A percentile compares a stretch with the other conserved stretches of the same genome.
Evolutionary conservation across 345 rosid species (phyloP).

Genomic region (Firmiana major): DNA sequence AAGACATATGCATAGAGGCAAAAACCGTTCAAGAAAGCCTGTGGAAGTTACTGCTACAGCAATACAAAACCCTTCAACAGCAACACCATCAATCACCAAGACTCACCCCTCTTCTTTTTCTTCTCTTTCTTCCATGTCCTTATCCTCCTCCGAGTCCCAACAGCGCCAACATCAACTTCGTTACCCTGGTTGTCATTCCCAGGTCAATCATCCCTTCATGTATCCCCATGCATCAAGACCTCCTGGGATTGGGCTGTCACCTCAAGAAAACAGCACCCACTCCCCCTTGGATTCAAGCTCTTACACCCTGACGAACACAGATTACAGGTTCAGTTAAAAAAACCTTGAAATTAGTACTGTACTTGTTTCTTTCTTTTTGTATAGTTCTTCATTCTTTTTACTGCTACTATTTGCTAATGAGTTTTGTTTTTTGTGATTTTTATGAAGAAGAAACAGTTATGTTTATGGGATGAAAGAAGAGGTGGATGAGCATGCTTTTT

Average conservation of each 20-base stretch:
- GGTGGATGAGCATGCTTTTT: conserved; percentile 61
- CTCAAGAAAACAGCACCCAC: conserved; percentile 34
- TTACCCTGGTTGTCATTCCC: conserved; percentile 25
- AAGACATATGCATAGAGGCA: conserved; percentile 96
- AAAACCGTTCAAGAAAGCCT: conserved; percentile 94
- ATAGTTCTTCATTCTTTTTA: neutral
- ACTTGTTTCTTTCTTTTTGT: neutral
- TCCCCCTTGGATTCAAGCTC: conserved; percentile 44
- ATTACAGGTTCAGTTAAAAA: conserved; percentile 43
- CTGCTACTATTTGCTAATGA: neutral
- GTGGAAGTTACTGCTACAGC: conserved; percentile 48
- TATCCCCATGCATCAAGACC: conserved; percentile 34
- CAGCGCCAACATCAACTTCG: conserved; percentile 27
- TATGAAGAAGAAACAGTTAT: conserved; percentile 43
- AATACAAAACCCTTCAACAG: conserved; percentile 21
- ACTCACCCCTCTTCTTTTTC: conserved; percentile 31
- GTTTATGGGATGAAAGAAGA: conserved; percentile 54
- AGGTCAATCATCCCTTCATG: conserved; percentile 27
- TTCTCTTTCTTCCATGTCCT: conserved; percentile 19
- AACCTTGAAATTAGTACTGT: neutral
- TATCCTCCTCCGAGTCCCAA: conserved; percentile 25
- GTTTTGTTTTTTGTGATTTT: conserved; percentile 4
- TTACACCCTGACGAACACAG: conserved; percentile 31
- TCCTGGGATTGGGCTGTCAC: conserved; percentile 24
- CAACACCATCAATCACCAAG: conserved; percentile 23